Percentiles rank a stretch among this genome's conserved stretches.
These are phyloP conservation scores for Mortierella sp. DNA, from an alignment of 371 early-diverging fungal genomes.

Conservation along the genomic window DNA sequence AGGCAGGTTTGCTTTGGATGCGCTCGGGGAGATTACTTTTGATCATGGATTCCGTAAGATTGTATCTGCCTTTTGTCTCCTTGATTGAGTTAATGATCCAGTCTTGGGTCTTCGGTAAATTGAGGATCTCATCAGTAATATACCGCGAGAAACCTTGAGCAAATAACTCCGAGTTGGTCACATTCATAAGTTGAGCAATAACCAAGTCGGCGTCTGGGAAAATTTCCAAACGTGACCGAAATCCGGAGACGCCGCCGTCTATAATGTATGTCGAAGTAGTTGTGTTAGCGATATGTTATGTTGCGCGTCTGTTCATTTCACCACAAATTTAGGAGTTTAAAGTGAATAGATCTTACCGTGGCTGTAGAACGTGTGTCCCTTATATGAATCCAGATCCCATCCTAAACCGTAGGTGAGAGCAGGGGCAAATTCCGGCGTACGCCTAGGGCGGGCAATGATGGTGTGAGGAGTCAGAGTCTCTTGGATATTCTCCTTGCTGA, in stretches of 20 bases:
- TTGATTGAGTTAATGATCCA: too few relatives aligned
- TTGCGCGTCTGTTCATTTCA: background rate
- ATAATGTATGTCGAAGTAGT: background rate
- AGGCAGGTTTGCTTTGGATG: too few relatives aligned
- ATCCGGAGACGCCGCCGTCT: conserved; percentile 12
- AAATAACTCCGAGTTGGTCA: background rate
- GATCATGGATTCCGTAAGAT: too few relatives aligned
- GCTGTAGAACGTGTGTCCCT: conserved; percentile 7
- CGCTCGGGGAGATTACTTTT: too few relatives aligned
- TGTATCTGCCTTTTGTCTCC: too few relatives aligned
- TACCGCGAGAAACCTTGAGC: background rate
- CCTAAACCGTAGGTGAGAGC: conserved; percentile 11
- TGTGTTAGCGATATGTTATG: background rate
- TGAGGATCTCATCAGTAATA: conserved; percentile 25
- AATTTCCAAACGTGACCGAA: conserved; percentile 10
- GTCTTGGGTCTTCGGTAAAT: conserved; percentile 3
- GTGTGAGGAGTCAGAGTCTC: conserved; percentile 5
- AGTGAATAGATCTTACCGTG: conserved; percentile 13
- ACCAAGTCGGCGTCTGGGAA: conserved; percentile 27
- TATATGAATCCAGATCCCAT: conserved; percentile 16
- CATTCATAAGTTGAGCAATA: conserved; percentile 19
- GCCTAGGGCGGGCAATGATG: background rate
- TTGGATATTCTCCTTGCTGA: background rate
- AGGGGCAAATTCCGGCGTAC: conserved; percentile 15
- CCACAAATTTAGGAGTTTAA: background rate